Evolutionary conservation across 2,329 filamentous ascomycete species (phyloP).

Genomic region (Ophidiomyces ophidiicola): DNA sequence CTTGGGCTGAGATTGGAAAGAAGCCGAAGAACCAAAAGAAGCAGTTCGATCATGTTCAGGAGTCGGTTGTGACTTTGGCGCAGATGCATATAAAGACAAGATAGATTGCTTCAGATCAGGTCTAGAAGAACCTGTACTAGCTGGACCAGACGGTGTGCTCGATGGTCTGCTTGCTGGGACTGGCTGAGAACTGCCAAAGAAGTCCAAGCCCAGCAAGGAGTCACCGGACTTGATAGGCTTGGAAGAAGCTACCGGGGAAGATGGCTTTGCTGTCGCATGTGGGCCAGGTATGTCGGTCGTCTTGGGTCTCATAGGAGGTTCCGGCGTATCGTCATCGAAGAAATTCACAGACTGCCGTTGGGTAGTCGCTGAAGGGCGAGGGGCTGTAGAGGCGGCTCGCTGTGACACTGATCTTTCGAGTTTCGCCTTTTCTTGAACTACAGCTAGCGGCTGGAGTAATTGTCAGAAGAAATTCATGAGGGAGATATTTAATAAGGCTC

Average conservation of each 20-base stretch:
- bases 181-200: slow-evolving; percentile 61
- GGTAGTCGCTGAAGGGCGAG: slow-evolving; percentile 29
- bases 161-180: slow-evolving; percentile 63
- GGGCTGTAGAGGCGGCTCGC: slow-evolving; percentile 32
- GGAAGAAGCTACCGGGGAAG: slow-evolving; percentile 43
- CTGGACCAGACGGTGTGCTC: slow-evolving; percentile 57
- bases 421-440: slow-evolving; percentile 60
- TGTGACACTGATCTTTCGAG: slow-evolving; percentile 49
- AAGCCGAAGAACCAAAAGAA: slow-evolving; percentile 58
- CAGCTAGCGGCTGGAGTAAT: slow-evolving; percentile 45
- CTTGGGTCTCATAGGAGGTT: slow-evolving; percentile 56
- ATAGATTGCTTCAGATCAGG: slow-evolving; percentile 97
- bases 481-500: slow-evolving; percentile 36
- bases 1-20: slow-evolving; percentile 29
- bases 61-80: slow-evolving; percentile 49
- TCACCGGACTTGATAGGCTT: slow-evolving; percentile 61
- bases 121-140: slow-evolving; percentile 52
- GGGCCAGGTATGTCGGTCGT: slow-evolving; percentile 44
- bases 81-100: slow-evolving; percentile 79
- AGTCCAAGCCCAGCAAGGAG: slow-evolving; percentile 83
- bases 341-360: slow-evolving; percentile 54
- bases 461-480: slow-evolving; percentile 16
- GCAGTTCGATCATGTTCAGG: slow-evolving; percentile 46
- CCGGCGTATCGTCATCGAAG: slow-evolving; percentile 57
- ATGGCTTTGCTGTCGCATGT: slow-evolving; percentile 1